Evolutionary conservation across 495 filamentous ascomycete species (phyloP), one percentile per base, ranked within the genome.

Genomic region (Daldinia childiae): DNA sequence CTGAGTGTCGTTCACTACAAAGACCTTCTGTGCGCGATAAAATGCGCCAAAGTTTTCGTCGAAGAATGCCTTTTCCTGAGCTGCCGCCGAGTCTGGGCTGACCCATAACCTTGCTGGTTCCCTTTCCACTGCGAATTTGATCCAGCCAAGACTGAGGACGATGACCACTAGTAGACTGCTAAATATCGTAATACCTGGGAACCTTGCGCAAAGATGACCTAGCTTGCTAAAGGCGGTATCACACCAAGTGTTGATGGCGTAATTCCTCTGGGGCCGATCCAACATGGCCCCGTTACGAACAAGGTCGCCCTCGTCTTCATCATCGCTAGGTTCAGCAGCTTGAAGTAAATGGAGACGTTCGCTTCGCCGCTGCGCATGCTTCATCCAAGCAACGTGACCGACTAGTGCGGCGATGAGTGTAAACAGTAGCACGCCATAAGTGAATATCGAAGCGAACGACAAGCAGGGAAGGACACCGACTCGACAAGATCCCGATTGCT

Each of bases 41-140:
- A 99, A 99, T 1, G 96, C 93, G 1, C 94, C 96, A 76, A 99
- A 99, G 63, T 92, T 93, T n/a, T 88, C 80, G 79, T 98, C 95
- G 74, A 98, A 99, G 78, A 95, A 98, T 14, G 85, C 84, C 81
- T 99, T 99, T 79, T 98, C 96, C 78, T 93, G 85, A 0, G 95
- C 95, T 15, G 96, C 94, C 45, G 88, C 88, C 1, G 95, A 98
- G 12, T 91, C 91, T 11, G 95, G 96, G 72, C 93, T 94, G 14
- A 99, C 96, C 95, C 95, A 99, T 50, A 99, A 79, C 32, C 92
- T 89, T 11, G 95, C 96, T 0, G 95, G 95, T 64, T 97, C 91
- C 19, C 85, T 92, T 77, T 98, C 96, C 62, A 99, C 84, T 1
- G 89, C 83, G 71, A 98, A 98, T 45, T 87, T 88, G 34, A 94